Evolutionary conservation across 2,329 filamentous ascomycete species (phyloP).

Genomic region (Nemania serpens): DNA sequence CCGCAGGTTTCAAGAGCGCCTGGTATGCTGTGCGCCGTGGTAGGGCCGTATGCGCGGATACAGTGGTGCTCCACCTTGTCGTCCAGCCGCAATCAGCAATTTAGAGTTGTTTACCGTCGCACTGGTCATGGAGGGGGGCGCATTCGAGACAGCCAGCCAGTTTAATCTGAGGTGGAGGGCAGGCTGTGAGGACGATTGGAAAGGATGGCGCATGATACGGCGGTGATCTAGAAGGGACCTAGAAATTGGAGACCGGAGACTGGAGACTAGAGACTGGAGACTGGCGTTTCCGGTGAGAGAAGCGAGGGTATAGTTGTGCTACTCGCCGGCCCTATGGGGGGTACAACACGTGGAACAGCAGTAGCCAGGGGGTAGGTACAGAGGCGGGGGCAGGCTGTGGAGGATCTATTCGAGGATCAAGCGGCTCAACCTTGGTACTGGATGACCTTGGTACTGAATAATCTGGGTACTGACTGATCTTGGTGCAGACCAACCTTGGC

Average conservation of each 20-base stretch:
- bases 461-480: background rate
- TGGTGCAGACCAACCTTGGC: background rate
- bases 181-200: constrained; percentile 28
- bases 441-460: background rate
- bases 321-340: constrained; percentile 22
- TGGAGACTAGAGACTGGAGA: constrained; percentile 24
- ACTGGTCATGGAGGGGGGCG: constrained; percentile 34
- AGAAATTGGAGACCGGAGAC: constrained; percentile 23
- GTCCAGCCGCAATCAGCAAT: constrained; percentile 33
- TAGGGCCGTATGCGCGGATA: constrained; percentile 29
- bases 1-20: constrained; percentile 27
- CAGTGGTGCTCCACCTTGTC: constrained; percentile 32
- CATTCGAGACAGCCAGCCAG: constrained; percentile 31
- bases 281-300: constrained; percentile 14
- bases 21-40: constrained; percentile 30
- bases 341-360: constrained; percentile 27
- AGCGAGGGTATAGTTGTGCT: constrained; percentile 19
- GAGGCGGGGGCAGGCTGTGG: constrained; percentile 21
- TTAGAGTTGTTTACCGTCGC: constrained; percentile 28
- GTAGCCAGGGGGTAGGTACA: constrained; percentile 25
- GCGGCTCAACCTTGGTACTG: constrained; percentile 4
- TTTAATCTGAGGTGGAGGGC: constrained; percentile 20
- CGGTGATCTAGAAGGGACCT: constrained; percentile 23
- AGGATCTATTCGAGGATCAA: constrained; percentile 18
- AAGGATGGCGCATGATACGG: constrained; percentile 34